Conservation (phyloP, 2,329 filamentous ascomycete genomes). For the Penicillium sp. region DNA sequence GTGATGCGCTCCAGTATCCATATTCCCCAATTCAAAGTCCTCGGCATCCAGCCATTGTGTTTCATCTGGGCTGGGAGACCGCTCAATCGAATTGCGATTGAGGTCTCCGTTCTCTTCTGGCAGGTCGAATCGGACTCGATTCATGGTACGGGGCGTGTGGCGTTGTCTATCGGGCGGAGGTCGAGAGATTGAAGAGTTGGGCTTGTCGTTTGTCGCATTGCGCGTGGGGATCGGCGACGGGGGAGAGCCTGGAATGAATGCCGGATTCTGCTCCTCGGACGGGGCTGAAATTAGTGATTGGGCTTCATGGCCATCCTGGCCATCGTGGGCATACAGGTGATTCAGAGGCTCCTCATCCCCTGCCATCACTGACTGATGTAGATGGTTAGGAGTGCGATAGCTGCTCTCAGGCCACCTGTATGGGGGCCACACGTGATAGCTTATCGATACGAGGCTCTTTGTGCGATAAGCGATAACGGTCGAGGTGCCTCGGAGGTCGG, state of each 20-base stretch:
- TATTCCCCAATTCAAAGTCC: conserved; percentile 53
- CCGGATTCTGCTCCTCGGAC: conserved; percentile 29
- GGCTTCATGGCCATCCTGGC: conserved; percentile 31
- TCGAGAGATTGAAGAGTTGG: conserved; percentile 44
- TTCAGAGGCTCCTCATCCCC: conserved; percentile 38
- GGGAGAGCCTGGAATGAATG: conserved; percentile 24
- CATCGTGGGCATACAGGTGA: conserved; percentile 33
- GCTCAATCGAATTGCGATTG: conserved; percentile 33
- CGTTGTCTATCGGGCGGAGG: conserved; percentile 40
- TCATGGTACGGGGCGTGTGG: conserved; percentile 58
- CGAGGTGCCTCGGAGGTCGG: not conserved
- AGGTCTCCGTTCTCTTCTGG: conserved; percentile 30
- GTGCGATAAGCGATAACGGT: conserved; percentile 3
- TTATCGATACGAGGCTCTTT: not conserved
- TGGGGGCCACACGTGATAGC: conserved; percentile 20
- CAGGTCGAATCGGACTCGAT: conserved; percentile 72
- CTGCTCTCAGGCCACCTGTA: conserved; percentile 26
- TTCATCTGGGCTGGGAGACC: conserved; percentile 28
- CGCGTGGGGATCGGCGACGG: conserved; percentile 22
- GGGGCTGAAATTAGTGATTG: conserved; percentile 33
- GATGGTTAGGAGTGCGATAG: not conserved
- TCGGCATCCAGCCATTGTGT: conserved; percentile 54
- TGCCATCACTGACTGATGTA: conserved; percentile 39
- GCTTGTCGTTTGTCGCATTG: conserved; percentile 24
- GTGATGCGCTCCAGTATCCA: conserved; percentile 36